Conservation (phyloP, 148 eudicot genomes). For the Pouteria glomerata region DNA sequence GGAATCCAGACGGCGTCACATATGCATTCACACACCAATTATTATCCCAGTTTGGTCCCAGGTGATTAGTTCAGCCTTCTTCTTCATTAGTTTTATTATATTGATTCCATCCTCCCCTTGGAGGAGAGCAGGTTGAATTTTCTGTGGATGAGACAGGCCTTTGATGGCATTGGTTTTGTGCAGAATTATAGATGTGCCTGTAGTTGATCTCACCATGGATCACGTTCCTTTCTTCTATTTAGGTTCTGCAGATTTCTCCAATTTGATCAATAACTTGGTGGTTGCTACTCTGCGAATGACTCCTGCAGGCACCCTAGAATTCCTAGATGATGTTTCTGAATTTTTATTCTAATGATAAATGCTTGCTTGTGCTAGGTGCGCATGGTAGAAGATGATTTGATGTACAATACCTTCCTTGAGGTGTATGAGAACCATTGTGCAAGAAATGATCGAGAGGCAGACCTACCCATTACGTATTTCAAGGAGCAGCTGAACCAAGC, state of each 20-base stretch:
- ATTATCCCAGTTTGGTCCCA: slow-evolving; percentile 99
- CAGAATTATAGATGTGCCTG: background rate
- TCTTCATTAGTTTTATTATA: background rate
- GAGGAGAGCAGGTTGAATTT: background rate
- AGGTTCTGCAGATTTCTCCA: background rate
- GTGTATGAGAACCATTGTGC: slow-evolving; percentile 99
- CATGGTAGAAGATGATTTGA: slow-evolving; percentile 98
- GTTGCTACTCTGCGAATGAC: background rate
- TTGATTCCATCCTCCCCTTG: background rate
- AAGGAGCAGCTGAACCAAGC: slow-evolving; percentile 97
- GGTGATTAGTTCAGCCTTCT: slow-evolving; percentile 36
- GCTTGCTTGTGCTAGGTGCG: slow-evolving; percentile 54
- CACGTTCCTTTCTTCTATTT: background rate
- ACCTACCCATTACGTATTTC: slow-evolving; percentile 81
- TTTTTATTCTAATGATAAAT: slow-evolving; percentile 7
- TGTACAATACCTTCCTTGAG: slow-evolving; percentile 97
- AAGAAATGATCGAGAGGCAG: slow-evolving; percentile 88
- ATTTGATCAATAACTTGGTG: background rate
- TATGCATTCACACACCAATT: slow-evolving; percentile 88
- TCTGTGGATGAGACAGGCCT: background rate
- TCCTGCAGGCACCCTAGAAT: background rate
- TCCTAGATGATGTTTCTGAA: background rate
- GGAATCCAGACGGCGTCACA: slow-evolving; percentile 95
- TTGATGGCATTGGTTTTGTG: background rate
- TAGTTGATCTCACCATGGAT: background rate